Evolutionary conservation across 768 basidiomycete genomes (phyloP).

Genomic region (Gyrodon lividus): DNA sequence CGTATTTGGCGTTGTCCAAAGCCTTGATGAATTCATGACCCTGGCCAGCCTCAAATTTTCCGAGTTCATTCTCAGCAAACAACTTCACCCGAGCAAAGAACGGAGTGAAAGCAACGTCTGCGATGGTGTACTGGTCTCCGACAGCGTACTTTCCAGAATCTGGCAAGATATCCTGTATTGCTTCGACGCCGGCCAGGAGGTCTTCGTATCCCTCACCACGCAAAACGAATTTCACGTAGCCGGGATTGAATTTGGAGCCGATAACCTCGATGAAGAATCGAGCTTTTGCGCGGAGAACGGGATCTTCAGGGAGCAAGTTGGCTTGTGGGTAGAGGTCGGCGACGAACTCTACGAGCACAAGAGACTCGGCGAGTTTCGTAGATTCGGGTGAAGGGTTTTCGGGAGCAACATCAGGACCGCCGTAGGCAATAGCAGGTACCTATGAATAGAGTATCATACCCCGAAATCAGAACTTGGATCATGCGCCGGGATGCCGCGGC

Average conservation of each 20-base stretch:
- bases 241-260: constrained; percentile 43
- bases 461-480: not conserved
- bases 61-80: constrained; percentile 48
- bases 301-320: constrained; percentile 51
- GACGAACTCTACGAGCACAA: constrained; percentile 64
- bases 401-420: constrained; percentile 54
- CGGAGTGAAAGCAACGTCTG: constrained; percentile 60
- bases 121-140: constrained; percentile 42
- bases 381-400: constrained; percentile 60
- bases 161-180: constrained; percentile 52
- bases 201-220: constrained; percentile 42
- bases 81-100: constrained; percentile 57
- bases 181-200: constrained; percentile 43
- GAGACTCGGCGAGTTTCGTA: constrained; percentile 61
- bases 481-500: no score
- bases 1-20: constrained; percentile 43
- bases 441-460: not conserved
- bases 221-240: constrained; percentile 36
- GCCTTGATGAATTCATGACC: constrained; percentile 44
- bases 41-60: constrained; percentile 47
- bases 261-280: constrained; percentile 64
- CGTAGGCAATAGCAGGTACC: constrained; percentile 48
- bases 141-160: constrained; percentile 37
- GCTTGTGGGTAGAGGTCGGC: constrained; percentile 55
- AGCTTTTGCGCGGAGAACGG: constrained; percentile 53